These are phyloP conservation scores for Escovopsis sp. DNA, from an alignment of 2,329 filamentous ascomycete species.

Conservation along the genomic window DNA sequence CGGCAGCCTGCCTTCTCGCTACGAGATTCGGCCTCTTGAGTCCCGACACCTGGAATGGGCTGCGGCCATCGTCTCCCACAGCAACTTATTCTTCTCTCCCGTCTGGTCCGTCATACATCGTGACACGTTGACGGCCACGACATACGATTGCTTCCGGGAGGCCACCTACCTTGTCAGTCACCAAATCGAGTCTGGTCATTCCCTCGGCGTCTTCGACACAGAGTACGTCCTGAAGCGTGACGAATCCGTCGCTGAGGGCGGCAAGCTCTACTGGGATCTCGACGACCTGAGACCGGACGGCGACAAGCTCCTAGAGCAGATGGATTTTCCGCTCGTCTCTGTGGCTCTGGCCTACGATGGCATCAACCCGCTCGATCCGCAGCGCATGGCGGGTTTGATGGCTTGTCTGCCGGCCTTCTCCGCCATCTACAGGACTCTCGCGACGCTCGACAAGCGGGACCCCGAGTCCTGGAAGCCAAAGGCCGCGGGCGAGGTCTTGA, in stretches of 20 bases:
- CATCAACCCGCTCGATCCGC: conserved; percentile 6
- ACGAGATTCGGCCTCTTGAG: conserved; percentile 14
- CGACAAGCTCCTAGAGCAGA: conserved; percentile 13
- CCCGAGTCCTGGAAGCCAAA: conserved; percentile 12
- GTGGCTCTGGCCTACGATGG: conserved; percentile 16
- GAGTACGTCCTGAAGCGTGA: conserved; percentile 11
- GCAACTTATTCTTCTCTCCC: conserved; percentile 12
- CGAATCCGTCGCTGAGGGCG: conserved; percentile 11
- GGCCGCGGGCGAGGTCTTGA: conserved; percentile 11
- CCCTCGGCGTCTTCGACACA: conserved; percentile 13
- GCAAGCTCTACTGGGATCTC: conserved; percentile 16
- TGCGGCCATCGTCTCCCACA: conserved; percentile 12
- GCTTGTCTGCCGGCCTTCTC: conserved; percentile 1
- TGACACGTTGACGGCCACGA: conserved; percentile 3
- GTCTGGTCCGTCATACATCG: conserved; percentile 11
- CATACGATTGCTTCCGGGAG: conserved; percentile 6
- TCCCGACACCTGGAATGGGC: conserved; percentile 12
- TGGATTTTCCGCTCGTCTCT: conserved; percentile 19
- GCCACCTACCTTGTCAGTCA: conserved; percentile 8
- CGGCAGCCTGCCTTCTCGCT: background rate
- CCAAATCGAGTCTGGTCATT: conserved; percentile 9
- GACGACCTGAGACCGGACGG: conserved; percentile 1
- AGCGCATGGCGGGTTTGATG: conserved; percentile 3
- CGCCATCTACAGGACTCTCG: background rate
- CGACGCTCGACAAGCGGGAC: conserved; percentile 11